These are phyloP conservation scores for Epichloe glyceriae DNA, from an alignment of 2,329 filamentous ascomycete genomes.

Conservation along the genomic window DNA sequence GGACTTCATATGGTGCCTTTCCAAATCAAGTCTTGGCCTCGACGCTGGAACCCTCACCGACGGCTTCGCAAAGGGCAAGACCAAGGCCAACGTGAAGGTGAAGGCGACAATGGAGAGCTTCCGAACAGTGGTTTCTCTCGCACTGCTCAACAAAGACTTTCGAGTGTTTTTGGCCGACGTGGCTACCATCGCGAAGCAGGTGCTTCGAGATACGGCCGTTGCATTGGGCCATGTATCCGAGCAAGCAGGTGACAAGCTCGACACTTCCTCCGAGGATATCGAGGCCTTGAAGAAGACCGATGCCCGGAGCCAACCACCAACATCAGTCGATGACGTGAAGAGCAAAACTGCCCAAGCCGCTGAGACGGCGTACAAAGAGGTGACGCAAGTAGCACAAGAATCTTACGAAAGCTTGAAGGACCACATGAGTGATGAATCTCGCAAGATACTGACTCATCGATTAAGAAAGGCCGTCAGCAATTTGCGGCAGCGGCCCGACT, in stretches of 20 bases:
- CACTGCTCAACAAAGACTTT: slow-evolving; percentile 84
- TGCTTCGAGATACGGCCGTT: slow-evolving; percentile 77
- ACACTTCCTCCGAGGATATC: slow-evolving; percentile 49
- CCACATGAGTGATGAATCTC: slow-evolving; percentile 60
- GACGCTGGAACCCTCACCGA: slow-evolving; percentile 18
- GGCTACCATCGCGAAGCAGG: slow-evolving; percentile 63
- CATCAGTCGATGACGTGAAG: slow-evolving; percentile 52
- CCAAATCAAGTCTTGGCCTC: slow-evolving; percentile 50
- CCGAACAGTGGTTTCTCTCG: slow-evolving; percentile 68
- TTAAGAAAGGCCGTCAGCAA: slow-evolving; percentile 65
- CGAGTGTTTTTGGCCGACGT: slow-evolving; percentile 74
- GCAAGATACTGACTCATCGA: slow-evolving; percentile 57
- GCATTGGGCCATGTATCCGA: slow-evolving; percentile 65
- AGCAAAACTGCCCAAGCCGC: slow-evolving; percentile 42
- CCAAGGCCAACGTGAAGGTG: slow-evolving; percentile 19
- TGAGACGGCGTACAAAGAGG: slow-evolving; percentile 12
- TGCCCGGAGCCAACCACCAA: slow-evolving; percentile 18
- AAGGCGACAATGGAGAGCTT: slow-evolving; percentile 57
- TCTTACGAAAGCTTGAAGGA: slow-evolving; percentile 54
- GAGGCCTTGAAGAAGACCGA: slow-evolving; percentile 31
- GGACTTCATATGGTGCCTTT: slow-evolving; percentile 77
- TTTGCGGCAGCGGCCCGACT: slow-evolving; percentile 65
- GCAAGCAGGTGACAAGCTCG: slow-evolving; percentile 58
- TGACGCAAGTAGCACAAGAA: slow-evolving; percentile 33
- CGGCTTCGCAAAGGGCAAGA: slow-evolving; percentile 16